Base-by-base conservation (phyloP, 306 rosid species). In the Prosopis cineraria region DNA sequence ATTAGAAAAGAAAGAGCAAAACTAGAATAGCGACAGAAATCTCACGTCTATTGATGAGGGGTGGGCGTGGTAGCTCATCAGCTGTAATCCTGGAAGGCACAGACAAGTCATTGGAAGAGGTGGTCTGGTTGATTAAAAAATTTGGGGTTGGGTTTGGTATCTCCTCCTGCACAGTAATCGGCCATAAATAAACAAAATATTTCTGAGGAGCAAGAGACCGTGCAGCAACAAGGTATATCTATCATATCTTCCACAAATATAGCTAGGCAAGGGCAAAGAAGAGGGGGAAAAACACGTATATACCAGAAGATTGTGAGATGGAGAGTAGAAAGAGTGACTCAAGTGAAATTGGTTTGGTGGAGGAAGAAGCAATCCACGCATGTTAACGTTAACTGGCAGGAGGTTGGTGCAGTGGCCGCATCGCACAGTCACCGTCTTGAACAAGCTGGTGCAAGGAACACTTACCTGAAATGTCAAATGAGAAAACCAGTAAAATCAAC, bases 401-500 rank as follows among this genome's bases (percentile, higher is more conserved):
- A 94, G 95, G 74, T 89, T 94, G 78, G 97, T 92, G 93, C 98
- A 94, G 85, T 94, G 98, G 19, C 98, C 98, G 52, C 98, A 94
- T 83, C 98, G 73, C 8, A 94, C 98, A n/a, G 98, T 94, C 3
- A 94, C 97, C 0, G 98, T 92, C 85, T 90, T 92, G 87, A 94
- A 94, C 95, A 94, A 90, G 78, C 97, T 94, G 6, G 95, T 88
- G 80, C 95, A 90, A 17, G 98, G 98, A 84, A 94, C 97, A 74
- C 98, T 92, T 73, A 94, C 98, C 98, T 85, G 83, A 62, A 76
- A 59, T 58, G 4, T 29, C 36, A 58, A 58, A 58, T 37, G 17
- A 63, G 4, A 5, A 19, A 25, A 25, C 24, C 3, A 16, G 29
- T 14, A 41, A 27, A 44, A 33, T 9, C 29, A 56, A 27, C 29